Conservation (phyloP, 495 filamentous ascomycete species). For the Terfezia claveryi region DNA sequence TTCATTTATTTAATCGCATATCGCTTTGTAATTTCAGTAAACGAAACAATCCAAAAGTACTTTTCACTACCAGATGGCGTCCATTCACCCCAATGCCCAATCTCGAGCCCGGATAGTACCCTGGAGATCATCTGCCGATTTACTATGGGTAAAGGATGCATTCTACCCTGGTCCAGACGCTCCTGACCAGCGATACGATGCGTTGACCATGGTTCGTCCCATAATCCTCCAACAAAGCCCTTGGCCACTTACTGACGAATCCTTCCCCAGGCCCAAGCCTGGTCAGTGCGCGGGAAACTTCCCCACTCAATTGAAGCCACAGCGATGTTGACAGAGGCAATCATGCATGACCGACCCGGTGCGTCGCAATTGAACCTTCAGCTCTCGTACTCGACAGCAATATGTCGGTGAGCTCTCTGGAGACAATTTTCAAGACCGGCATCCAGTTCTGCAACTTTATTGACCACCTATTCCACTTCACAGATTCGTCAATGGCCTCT, state of each 20-base stretch:
- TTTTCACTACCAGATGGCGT: too few relatives aligned
- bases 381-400: neutral
- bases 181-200: conserved; percentile 28
- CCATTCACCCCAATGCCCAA: conserved; percentile 12
- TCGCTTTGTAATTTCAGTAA: too few relatives aligned
- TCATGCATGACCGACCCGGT: conserved; percentile 7
- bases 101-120: conserved; percentile 14
- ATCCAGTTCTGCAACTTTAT: too few relatives aligned
- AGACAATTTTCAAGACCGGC: too few relatives aligned
- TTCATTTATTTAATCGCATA: too few relatives aligned
- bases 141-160: conserved; percentile 4
- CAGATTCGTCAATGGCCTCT: conserved; percentile 71
- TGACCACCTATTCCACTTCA: conserved; percentile 7
- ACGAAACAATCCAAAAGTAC: too few relatives aligned
- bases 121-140: conserved; percentile 14
- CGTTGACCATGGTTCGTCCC: conserved; percentile 4
- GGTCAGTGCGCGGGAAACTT: conserved; percentile 12
- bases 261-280: conserved; percentile 10
- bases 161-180: conserved; percentile 26
- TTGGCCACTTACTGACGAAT: neutral
- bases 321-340: conserved; percentile 10
- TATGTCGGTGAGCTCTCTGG: neutral
- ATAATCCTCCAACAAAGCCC: neutral
- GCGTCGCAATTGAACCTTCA: conserved; percentile 6
- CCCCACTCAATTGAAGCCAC: conserved; percentile 18